A percentile compares a stretch with the other conserved stretches of the same genome.
Evolutionary conservation across 2,329 filamentous ascomycete species (phyloP).

Genomic region (Blastomyces silverae): DNA sequence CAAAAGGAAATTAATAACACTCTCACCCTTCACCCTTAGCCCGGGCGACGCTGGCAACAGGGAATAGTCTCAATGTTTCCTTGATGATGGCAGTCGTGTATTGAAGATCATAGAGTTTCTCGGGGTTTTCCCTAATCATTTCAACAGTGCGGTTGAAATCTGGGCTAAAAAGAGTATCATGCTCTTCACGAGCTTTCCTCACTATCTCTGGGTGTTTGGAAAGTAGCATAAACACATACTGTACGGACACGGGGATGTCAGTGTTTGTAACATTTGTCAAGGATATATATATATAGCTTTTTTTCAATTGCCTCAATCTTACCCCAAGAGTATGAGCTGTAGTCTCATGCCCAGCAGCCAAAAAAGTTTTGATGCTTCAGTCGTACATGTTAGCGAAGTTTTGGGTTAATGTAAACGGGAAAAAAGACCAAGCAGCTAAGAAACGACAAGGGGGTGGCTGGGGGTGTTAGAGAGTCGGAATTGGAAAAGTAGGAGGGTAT

Average conservation of each 20-base stretch:
- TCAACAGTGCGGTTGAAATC: conserved; percentile 34
- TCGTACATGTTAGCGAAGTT: neutral
- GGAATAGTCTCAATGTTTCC: conserved; percentile 49
- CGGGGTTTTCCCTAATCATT: conserved; percentile 34
- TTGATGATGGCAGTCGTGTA: conserved; percentile 51
- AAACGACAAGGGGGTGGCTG: neutral
- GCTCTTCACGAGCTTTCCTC: conserved; percentile 43
- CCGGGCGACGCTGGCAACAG: conserved; percentile 31
- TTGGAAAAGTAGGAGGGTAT: neutral
- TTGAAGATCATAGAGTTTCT: conserved; percentile 43
- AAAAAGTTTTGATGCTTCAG: conserved; percentile 33
- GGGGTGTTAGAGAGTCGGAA: no score
- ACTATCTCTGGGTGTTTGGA: conserved; percentile 32
- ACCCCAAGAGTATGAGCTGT: conserved; percentile 25
- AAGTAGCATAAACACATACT: conserved; percentile 18
- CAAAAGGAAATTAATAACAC: neutral
- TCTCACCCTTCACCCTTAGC: conserved; percentile 14
- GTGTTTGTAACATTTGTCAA: neutral
- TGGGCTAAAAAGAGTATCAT: conserved; percentile 47
- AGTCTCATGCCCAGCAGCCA: conserved; percentile 33
- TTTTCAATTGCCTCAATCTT: conserved; percentile 3
- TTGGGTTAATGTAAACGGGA: neutral
- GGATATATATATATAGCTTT: neutral
- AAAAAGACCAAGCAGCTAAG: neutral
- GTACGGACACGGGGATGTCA: neutral